Conservation (phyloP, 2,329 filamentous ascomycete genomes). For the Calonectria hongkongensis region DNA sequence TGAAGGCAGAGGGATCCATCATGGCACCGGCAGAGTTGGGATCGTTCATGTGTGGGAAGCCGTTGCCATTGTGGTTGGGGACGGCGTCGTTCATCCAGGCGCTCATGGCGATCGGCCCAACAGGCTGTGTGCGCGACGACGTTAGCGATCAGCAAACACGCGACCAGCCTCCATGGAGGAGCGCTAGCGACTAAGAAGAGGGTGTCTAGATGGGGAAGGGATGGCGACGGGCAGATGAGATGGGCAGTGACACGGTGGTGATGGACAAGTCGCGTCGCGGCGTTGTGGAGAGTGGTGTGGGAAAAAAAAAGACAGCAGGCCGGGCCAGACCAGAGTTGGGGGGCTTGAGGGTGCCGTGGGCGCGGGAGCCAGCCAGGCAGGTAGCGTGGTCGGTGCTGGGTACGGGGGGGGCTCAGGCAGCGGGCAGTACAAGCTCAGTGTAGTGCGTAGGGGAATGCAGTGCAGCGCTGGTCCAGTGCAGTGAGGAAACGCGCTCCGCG, state of each 20-base stretch:
- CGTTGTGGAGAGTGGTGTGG: conserved; percentile 63
- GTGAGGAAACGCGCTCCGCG: conserved; percentile 47
- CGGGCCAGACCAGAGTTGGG: conserved; percentile 50
- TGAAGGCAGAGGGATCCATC: conserved; percentile 80
- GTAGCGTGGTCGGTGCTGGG: conserved; percentile 37
- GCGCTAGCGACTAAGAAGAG: conserved; percentile 55
- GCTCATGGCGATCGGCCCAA: conserved; percentile 76
- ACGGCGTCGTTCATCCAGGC: conserved; percentile 84
- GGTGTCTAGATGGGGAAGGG: conserved; percentile 63
- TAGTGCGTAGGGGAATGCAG: conserved; percentile 28
- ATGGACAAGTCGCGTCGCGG: conserved; percentile 66
- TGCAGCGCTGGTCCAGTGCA: conserved; percentile 23
- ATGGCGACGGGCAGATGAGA: conserved; percentile 61
- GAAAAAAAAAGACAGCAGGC: conserved; percentile 52
- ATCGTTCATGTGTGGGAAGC: conserved; percentile 79
- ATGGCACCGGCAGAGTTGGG: conserved; percentile 74
- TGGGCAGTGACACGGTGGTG: conserved; percentile 69
- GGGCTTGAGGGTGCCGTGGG: conserved; percentile 39
- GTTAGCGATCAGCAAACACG: conserved; percentile 67
- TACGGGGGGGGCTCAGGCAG: conserved; percentile 34
- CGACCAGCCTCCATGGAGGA: conserved; percentile 64
- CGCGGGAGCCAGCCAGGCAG: conserved; percentile 17
- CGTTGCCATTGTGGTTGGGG: conserved; percentile 82
- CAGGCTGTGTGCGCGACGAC: conserved; percentile 64
- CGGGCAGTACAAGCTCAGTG: conserved; percentile 33